Base-by-base conservation (phyloP, 805 yeast genomes). In the Candida pini region DNA sequence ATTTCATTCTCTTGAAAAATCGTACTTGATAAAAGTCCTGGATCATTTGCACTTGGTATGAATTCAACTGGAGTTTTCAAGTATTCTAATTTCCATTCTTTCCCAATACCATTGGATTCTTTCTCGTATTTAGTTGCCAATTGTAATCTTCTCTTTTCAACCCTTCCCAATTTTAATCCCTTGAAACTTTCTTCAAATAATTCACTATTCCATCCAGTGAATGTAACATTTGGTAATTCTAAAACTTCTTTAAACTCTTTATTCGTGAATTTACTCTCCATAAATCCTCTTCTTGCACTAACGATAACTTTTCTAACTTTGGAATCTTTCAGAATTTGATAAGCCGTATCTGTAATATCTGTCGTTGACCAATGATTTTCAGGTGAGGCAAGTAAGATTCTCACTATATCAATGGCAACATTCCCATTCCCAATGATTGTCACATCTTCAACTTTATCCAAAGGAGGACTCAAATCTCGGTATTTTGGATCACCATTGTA, bases 371-470 rank as follows among this genome's bases (percentile, higher is more conserved):
- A 78, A 35, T 74, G 70, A 1, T 38, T 22, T 2, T 62, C 63
- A 1, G 66, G 58, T 0, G 81, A 73, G 4, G 80, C 78, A 36
- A 89, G 57, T 22, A 92, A 62, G 1, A 92, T 67, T 35, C 98
- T 65, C 1, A 96, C 87, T 4, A 92, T 76, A 55, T 92, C 98
- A 40, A 92, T 62, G 0, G 97, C 96, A 13, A 92, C 98, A 54
- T 92, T 92, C 30, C 98, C 98, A 57, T 89, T 90, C 6, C 99
- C 99, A n/a, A 92, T 72, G 21, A 92, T 80, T 0, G 82, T 75
- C 2, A 87, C 95, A 25, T 69, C 66, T 40, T 73, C 70, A 3
- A 79, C 78, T 20, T 69, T 60, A 3, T 69, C 67, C 47, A 90
- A 65, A n/a, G 78, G 77, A 5, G 86, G 82, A 15, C 66, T 58